These are phyloP conservation scores for Zymoseptoria pseudotritici DNA, from an alignment of 2,329 filamentous ascomycete species.

Conservation along the genomic window DNA sequence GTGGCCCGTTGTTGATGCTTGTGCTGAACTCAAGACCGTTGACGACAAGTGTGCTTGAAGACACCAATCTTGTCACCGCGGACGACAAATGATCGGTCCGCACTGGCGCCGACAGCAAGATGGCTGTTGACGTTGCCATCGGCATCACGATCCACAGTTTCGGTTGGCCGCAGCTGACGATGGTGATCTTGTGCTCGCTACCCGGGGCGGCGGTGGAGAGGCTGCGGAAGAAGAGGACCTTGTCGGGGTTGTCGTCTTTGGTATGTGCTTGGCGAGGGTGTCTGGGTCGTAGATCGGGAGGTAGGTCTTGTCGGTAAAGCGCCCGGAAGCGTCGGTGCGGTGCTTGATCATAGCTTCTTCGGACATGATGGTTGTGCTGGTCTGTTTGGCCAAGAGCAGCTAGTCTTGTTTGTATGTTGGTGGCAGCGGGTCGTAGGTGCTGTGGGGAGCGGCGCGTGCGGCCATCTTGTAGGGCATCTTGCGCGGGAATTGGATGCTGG, in stretches of 20 bases:
- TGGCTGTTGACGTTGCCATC: constrained; percentile 73
- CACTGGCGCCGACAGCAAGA: constrained; percentile 91
- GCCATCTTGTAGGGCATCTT: neutral
- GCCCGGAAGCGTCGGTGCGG: neutral
- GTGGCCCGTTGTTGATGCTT: too few species aligned
- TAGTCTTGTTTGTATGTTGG: neutral
- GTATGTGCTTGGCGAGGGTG: neutral
- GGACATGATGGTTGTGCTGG: neutral
- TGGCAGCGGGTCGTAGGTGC: neutral
- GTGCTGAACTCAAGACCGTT: too few species aligned
- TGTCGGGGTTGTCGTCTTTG: neutral
- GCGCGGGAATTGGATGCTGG: neutral
- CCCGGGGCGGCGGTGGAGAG: neutral
- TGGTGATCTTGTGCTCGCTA: neutral
- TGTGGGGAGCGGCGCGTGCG: neutral
- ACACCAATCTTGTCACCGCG: constrained; percentile 97
- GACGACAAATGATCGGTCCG: constrained; percentile 94
- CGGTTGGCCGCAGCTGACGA: neutral
- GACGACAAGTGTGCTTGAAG: constrained; percentile 45
- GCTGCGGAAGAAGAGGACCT: neutral
- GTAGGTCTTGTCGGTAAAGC: neutral
- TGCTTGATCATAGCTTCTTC: neutral
- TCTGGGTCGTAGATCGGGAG: neutral
- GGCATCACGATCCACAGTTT: too few species aligned
- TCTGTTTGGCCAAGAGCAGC: neutral